Evolutionary conservation across 306 rosid genomes (phyloP).

Genomic region (Cucurbita pepo): DNA sequence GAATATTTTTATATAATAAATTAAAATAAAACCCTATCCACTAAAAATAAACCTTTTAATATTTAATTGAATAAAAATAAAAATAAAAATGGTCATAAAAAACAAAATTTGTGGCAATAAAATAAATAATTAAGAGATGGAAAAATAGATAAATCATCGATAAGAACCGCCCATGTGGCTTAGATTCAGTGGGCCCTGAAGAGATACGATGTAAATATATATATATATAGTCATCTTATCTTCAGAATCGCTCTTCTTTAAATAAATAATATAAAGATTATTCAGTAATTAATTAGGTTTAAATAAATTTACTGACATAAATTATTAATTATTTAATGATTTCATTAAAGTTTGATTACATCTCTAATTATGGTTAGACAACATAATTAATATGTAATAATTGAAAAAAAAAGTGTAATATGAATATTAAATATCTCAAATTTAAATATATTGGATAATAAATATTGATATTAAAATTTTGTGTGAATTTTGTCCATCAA

Average conservation of each 20-base stretch:
- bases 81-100: background rate
- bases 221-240: too few species aligned
- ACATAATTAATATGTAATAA: background rate
- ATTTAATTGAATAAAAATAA: background rate
- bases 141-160: background rate
- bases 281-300: too few species aligned
- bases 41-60: background rate
- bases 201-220: too few species aligned
- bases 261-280: too few species aligned
- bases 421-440: too few species aligned
- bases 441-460: too few species aligned
- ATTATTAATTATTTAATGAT: background rate
- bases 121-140: background rate
- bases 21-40: background rate
- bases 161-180: background rate
- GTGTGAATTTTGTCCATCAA: background rate
- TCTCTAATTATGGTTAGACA: background rate
- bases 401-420: too few species aligned
- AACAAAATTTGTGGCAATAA: background rate
- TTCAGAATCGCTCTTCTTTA: too few species aligned
- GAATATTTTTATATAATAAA: background rate
- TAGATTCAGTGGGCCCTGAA: conserved; percentile 1
- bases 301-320: too few species aligned
- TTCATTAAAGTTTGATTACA: background rate
- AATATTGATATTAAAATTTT: too few species aligned